Evolutionary conservation across 768 basidiomycete species (phyloP), one percentile per base, ranked within the genome.

Genomic region (Russula compacta): DNA sequence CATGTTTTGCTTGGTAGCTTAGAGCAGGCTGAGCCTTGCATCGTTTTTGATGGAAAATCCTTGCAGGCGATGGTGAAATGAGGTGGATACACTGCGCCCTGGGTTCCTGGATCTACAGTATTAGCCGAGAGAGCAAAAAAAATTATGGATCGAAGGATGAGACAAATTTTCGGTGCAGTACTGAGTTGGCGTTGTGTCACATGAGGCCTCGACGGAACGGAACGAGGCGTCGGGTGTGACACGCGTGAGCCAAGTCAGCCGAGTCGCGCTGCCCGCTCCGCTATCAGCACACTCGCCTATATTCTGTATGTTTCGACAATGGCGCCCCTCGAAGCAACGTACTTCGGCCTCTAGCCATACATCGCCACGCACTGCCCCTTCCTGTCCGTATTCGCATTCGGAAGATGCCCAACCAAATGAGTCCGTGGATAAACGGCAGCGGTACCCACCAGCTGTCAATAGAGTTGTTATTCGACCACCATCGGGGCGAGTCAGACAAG

Each of bases 381-480:
- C 61, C 12, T 33, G 46, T 35, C 9, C 54, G 17, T 46, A n/a
- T 24, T 17, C 58, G 8, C 62, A 40, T 19, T 14, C 53, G 2
- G 65, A 66, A 55, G 63, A 66, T 49, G 65, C 63, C 1, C 65
- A 66, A 36, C 65, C 63, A 43, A 66, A 66, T 14, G 63, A 66
- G 35, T 56, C 47, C 2, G 48, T 66, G 15, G 54, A 57, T 29
- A 64, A 42, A 15, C 58, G 63, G 4, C 50, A 57, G 32, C 47
- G 43, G 6, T 4, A 12, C 19, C 65, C 65, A 17, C 65, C 63
- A 0, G 21, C 56, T 0, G 42, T 66, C 36, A 57, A 19, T 9
- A 61, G n/a, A n/a, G 56, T 39, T 19, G 19, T 40, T 35, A 12
- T 24, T 39, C 47, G 24, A 48, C 59, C 38, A 7, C 19, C 38